Percentiles rank a stretch among this genome's conserved stretches.
phyloP scores from a whole-genome alignment of 1,139 yeast genomes.

The Taphrina populina region DNA sequence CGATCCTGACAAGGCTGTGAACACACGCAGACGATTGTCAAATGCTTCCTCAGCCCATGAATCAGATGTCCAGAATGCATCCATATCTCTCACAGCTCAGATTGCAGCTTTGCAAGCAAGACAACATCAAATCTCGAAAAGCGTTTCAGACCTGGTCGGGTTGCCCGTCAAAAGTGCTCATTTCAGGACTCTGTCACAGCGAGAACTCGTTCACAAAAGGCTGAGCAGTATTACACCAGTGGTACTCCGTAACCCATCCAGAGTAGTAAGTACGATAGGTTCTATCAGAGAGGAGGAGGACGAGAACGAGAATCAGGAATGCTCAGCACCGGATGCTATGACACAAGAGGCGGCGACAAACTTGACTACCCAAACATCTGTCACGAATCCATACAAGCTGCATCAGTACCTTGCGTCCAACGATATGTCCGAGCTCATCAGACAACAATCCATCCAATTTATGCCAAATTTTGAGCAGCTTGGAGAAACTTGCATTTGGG shows the following conservation, averaged over 20 bases:
- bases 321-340: too few species aligned
- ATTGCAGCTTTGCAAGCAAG: constrained; percentile 12
- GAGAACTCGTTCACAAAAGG: constrained; percentile 11
- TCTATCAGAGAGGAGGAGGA: constrained; percentile 22
- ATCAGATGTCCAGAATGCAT: not conserved
- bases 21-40: not conserved
- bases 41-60: not conserved
- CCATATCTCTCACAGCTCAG: not conserved
- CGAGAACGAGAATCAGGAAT: too few species aligned
- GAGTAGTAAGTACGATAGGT: not conserved
- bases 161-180: not conserved
- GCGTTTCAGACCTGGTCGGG: constrained; percentile 9
- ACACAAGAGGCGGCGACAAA: too few species aligned
- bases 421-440: constrained; percentile 26
- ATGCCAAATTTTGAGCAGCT: constrained; percentile 7
- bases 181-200: constrained; percentile 15
- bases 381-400: constrained; percentile 6
- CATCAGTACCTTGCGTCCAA: constrained; percentile 20
- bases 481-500: constrained; percentile 13
- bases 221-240: constrained; percentile 28
- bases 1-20: not conserved
- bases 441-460: not conserved
- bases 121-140: constrained; percentile 17
- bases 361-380: not conserved
- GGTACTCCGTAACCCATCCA: constrained; percentile 1